These are phyloP conservation scores for Paradendryphiella salina DNA, from an alignment of 2,329 filamentous ascomycete species.

Conservation along the genomic window DNA sequence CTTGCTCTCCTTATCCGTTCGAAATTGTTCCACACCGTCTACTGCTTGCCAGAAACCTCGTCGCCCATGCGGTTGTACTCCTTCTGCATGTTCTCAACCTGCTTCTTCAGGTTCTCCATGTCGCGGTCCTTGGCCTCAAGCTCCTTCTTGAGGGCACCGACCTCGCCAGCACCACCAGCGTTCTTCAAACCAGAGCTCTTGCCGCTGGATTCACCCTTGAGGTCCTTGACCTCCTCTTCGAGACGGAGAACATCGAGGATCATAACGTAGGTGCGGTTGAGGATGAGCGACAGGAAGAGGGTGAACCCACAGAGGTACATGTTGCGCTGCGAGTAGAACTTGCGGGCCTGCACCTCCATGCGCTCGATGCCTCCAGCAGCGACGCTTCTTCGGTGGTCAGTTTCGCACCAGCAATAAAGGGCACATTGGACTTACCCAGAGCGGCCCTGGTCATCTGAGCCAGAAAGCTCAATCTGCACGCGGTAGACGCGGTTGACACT, in stretches of 20 bases:
- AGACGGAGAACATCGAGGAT: conserved; percentile 89
- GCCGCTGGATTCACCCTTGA: conserved; percentile 67
- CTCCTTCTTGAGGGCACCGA: conserved; percentile 68
- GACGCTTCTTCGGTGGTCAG: conserved; percentile 51
- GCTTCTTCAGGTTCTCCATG: conserved; percentile 87
- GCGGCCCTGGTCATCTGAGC: conserved; percentile 65
- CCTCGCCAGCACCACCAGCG: conserved; percentile 74
- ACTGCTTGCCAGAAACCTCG: conserved; percentile 69
- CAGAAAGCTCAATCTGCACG: conserved; percentile 84
- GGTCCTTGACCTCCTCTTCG: conserved; percentile 85
- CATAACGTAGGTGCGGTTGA: conserved; percentile 98
- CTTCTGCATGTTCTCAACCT: conserved; percentile 77
- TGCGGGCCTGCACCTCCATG: conserved; percentile 97
- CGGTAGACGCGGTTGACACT: conserved; percentile 96
- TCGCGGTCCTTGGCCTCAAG: conserved; percentile 77
- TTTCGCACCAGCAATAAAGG: not conserved
- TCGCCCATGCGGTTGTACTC: conserved; percentile 88
- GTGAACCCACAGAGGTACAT: conserved; percentile 99
- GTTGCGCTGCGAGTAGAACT: conserved; percentile 99
- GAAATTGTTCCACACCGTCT: conserved; percentile 34
- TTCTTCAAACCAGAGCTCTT: conserved; percentile 67
- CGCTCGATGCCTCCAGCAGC: conserved; percentile 82
- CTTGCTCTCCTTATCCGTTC: conserved; percentile 15
- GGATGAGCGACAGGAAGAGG: conserved; percentile 95
- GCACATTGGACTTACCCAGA: conserved; percentile 53